phyloP scores from a whole-genome alignment of 2,329 filamentous ascomycete genomes.

The Trichoderma oligosporum region DNA sequence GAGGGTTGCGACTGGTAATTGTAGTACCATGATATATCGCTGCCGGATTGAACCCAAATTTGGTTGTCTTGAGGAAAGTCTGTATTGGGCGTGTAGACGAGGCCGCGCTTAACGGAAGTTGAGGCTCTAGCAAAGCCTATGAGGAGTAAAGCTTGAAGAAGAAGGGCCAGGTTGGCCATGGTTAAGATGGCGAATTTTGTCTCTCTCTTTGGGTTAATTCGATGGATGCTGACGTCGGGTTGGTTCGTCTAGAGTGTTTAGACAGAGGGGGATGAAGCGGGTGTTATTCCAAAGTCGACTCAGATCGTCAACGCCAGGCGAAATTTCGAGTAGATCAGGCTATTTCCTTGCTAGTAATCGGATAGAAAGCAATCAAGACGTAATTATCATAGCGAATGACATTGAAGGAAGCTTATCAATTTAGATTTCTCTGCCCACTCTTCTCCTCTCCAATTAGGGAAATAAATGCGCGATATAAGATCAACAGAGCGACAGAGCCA shows the following conservation, averaged over 20 bases:
- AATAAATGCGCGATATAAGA: not conserved
- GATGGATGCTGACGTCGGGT: not conserved
- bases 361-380: not conserved
- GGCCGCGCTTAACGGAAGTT: constrained; percentile 61
- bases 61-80: constrained; percentile 58
- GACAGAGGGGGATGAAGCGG: not conserved
- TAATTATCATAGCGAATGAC: not conserved
- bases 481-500: not conserved
- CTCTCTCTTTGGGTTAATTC: not conserved
- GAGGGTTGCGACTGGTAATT: constrained; percentile 65
- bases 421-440: no score
- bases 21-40: constrained; percentile 78
- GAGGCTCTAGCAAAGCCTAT: constrained; percentile 27
- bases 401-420: not conserved
- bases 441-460: not conserved
- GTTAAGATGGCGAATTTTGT: not conserved
- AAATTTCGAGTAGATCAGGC: no score
- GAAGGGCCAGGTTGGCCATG: not conserved
- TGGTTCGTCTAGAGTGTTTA: not conserved
- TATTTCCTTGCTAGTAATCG: not conserved
- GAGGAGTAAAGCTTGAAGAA: constrained; percentile 22
- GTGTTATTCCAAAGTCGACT: not conserved
- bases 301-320: not conserved
- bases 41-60: constrained; percentile 56
- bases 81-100: constrained; percentile 61